Evolutionary conservation across 352 stramenopile species (phyloP), one percentile per base, ranked within the genome.

Genomic region (Ophiocytium majus): DNA sequence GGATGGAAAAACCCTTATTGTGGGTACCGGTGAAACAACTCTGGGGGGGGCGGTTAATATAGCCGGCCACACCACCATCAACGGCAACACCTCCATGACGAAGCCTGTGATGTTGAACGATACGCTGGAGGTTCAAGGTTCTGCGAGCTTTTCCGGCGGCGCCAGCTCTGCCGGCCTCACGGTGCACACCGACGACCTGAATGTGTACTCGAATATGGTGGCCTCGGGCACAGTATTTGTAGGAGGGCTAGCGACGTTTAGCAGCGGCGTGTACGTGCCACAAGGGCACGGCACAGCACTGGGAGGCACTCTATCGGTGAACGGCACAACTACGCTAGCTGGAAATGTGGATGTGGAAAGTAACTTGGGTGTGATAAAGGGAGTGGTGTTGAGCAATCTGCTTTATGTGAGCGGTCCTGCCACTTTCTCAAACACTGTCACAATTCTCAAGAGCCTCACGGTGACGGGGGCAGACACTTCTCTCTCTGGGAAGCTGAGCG

Each of bases 401-500:
- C 14, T 57, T 5, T 57, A 5, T 57, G 43, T 57, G 5, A 14
- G 5, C 14, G 43, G 43, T 14, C 43, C 43, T 57, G 43, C 43
- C 43, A 14, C 43, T 14, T 57, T 57, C 43, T 57, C 43, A 57
- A 57, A 57, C 43, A 76, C 64, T 17, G 64, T 76, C 34, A 14
- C 64, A 76, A 76, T 37, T 17, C 10, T 17, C 17, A 76, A 76
- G 17, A 76, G 31, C 31, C 34, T 76, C 17, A 10, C 64, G 5
- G 64, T 76, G 64, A 76, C 64, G 31, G 34, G 64, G 10, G 64
- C 5, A 5, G 64, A 76, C 34, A 76, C 64, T 76, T 14, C 5
- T 37, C 64, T 76, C 31, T 14, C 31, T 76, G 64, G 64, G 10
- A 76, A 76, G 64, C 17, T 76, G 31, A 76, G 31, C 31, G 64